Evolutionary conservation across 164 flowering plant species (phyloP).

Genomic region (Kalanchoe fedtschenkoi): DNA sequence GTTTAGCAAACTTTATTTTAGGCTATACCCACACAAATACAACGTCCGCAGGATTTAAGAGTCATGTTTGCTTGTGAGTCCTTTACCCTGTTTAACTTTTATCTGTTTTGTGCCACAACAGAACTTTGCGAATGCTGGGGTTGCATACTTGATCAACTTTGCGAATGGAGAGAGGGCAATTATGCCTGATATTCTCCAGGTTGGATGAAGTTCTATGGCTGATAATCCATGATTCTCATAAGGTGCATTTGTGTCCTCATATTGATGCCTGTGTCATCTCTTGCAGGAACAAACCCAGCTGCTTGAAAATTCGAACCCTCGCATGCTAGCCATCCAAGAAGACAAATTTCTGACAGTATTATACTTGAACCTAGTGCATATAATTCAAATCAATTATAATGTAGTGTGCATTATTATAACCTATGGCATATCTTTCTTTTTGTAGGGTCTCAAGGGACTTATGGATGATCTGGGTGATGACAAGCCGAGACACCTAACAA

Average conservation of each 20-base stretch:
- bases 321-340: constrained; percentile 3
- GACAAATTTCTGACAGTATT: background rate
- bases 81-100: background rate
- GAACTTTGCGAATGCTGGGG: constrained; percentile 55
- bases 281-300: constrained; percentile 35
- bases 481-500: constrained; percentile 9
- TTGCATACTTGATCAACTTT: constrained; percentile 43
- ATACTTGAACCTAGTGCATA: background rate
- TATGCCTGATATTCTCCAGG: constrained; percentile 48
- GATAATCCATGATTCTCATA: background rate
- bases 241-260: background rate
- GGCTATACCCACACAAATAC: background rate
- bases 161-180: constrained; percentile 33
- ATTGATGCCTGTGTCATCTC: background rate
- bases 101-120: constrained; percentile 20
- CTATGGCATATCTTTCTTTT: background rate
- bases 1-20: too few species aligned
- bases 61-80: background rate
- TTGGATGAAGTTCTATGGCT: constrained; percentile 13
- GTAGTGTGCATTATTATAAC: too few species aligned
- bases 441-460: constrained; percentile 53
- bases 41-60: background rate
- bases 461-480: constrained; percentile 22
- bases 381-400: background rate
- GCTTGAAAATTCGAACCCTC: constrained; percentile 14